A percentile compares a stretch with the other conserved stretches of the same genome.
Conservation (phyloP, 225 moss, liverwort and hornwort genomes). For the Bryoerythrophyllum caledonicum region DNA sequence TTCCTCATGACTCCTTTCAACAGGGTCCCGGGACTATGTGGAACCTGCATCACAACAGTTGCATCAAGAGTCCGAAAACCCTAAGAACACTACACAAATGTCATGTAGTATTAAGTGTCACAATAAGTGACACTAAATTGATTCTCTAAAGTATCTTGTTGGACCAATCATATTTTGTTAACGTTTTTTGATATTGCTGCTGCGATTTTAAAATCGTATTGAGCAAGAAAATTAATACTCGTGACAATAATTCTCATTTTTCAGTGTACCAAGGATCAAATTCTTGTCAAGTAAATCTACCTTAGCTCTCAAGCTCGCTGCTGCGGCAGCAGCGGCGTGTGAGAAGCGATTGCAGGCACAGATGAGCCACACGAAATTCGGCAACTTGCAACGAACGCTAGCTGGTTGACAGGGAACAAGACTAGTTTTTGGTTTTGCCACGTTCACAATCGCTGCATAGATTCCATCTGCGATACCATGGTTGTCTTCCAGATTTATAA, state of each 20-base stretch:
- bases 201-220: no score
- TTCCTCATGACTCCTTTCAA: conserved; percentile 24
- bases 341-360: conserved; percentile 28
- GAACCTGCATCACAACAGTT: conserved; percentile 10
- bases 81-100: no score
- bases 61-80: neutral
- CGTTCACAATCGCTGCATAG: neutral
- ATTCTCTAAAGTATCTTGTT: no score
- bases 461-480: neutral
- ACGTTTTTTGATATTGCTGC: no score
- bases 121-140: no score
- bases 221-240: no score
- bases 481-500: neutral
- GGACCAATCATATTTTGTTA: no score
- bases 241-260: no score
- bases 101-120: neutral
- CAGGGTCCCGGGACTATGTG: neutral
- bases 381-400: conserved; percentile 16
- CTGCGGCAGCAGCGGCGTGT: conserved; percentile 2
- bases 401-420: neutral
- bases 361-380: conserved; percentile 24
- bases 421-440: neutral
- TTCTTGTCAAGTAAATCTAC: neutral
- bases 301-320: conserved; percentile 23
- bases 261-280: neutral